A percentile compares a stretch with the other conserved stretches of the same genome.
These are phyloP conservation scores for Monosporascus sp. DNA, from an alignment of 2,329 filamentous ascomycete genomes.

Conservation along the genomic window DNA sequence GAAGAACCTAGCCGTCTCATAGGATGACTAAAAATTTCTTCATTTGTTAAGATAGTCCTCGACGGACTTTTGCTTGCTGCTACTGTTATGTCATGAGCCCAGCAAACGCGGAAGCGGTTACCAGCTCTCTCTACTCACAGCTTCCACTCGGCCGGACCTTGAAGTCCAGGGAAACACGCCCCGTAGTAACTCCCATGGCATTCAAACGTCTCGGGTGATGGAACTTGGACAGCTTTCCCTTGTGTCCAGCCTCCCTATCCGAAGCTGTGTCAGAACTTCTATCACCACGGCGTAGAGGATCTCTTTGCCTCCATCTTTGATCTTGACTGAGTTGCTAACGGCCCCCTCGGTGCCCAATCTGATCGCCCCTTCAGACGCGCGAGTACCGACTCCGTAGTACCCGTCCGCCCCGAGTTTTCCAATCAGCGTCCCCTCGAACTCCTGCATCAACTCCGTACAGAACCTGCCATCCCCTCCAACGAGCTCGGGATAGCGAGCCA, in stretches of 20 bases:
- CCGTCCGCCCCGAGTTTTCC: slow-evolving; percentile 45
- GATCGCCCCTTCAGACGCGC: slow-evolving; percentile 30
- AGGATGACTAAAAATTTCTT: no score
- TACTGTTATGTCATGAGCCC: no score
- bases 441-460: slow-evolving; percentile 38
- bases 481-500: slow-evolving; percentile 35
- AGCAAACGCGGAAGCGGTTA: no score
- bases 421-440: slow-evolving; percentile 31
- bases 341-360: slow-evolving; percentile 30
- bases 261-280: slow-evolving; percentile 39
- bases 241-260: slow-evolving; percentile 25
- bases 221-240: neutral
- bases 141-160: neutral
- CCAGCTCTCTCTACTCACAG: neutral
- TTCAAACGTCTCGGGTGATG: neutral
- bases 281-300: slow-evolving; percentile 37
- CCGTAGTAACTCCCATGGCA: neutral
- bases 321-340: slow-evolving; percentile 40
- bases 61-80: no score
- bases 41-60: no score
- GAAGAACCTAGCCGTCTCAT: no score
- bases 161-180: neutral
- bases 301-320: slow-evolving; percentile 41
- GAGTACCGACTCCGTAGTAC: slow-evolving; percentile 40
- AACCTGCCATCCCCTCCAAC: slow-evolving; percentile 41